These are phyloP conservation scores for Venturia oleaginea DNA, from an alignment of 2,329 filamentous ascomycete species.

Conservation along the genomic window DNA sequence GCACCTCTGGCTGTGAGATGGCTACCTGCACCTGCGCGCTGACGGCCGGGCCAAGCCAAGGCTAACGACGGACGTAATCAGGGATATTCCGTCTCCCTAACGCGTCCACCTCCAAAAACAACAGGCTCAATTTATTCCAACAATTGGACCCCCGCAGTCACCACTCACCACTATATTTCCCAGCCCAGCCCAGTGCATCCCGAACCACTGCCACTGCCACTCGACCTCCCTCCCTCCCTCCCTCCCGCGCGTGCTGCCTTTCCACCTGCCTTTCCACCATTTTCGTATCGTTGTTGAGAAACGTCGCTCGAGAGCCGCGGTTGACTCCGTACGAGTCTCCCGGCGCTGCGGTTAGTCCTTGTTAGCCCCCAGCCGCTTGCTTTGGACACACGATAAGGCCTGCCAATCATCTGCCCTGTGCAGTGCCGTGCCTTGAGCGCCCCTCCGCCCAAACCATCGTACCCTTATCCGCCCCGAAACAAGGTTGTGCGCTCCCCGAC, in stretches of 20 bases:
- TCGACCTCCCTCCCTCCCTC: background rate
- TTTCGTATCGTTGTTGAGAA: no score
- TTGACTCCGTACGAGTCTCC: background rate
- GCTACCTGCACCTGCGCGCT: no score
- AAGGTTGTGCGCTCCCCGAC: conserved; percentile 3
- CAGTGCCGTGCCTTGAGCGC: background rate
- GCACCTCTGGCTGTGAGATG: no score
- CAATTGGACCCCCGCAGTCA: background rate
- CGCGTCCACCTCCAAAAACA: background rate
- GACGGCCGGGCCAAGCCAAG: no score
- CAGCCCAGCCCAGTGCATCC: background rate
- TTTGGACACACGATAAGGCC: conserved; percentile 4
- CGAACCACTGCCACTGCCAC: background rate
- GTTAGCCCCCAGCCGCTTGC: background rate
- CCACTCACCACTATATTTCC: background rate
- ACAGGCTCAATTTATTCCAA: background rate
- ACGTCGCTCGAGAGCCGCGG: background rate
- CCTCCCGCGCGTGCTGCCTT: no score
- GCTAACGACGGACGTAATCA: no score
- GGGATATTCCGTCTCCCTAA: background rate
- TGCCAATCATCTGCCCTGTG: background rate
- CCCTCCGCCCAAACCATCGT: background rate
- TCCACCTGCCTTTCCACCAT: no score
- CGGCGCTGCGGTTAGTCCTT: background rate
- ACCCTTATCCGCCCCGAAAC: conserved; percentile 3